A percentile compares a stretch with the other conserved stretches of the same genome.
Conservation (phyloP, 306 rosid genomes). For the Astragalus membranaceus region DNA sequence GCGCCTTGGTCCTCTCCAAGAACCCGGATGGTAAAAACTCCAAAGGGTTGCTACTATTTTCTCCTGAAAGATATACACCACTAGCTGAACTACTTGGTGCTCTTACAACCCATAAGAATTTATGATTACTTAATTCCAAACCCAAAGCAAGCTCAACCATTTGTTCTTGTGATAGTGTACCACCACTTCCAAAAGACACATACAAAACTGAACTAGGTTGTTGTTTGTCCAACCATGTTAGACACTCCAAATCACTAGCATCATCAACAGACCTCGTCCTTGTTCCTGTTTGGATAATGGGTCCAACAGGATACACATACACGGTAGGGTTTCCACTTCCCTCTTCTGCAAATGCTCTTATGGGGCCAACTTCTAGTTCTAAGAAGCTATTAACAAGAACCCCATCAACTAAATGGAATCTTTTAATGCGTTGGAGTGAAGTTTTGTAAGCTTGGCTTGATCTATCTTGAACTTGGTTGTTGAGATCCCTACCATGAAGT, state of each 20-base stretch:
- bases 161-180: constrained; percentile 7
- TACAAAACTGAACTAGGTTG: constrained; percentile 20
- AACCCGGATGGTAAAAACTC: constrained; percentile 1
- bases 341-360: not conserved
- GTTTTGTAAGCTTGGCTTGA: not conserved
- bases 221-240: constrained; percentile 26
- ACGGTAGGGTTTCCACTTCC: not conserved
- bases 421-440: not conserved
- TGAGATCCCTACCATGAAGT: not conserved
- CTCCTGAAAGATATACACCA: not conserved
- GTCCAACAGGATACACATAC: constrained; percentile 12
- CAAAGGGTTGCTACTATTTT: not conserved
- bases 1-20: constrained; percentile 17
- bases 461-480: not conserved
- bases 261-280: not conserved
- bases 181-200: constrained; percentile 30
- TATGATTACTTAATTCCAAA: not conserved
- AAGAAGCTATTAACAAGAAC: not conserved
- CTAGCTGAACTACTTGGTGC: not conserved
- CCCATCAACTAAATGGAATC: not conserved
- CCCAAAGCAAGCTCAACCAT: not conserved
- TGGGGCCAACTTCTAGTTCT: constrained; percentile 13
- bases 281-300: not conserved
- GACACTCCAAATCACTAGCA: not conserved
- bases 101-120: constrained; percentile 3